phyloP scores from a whole-genome alignment of 2,329 filamentous ascomycete genomes.

The Apiospora kogelbergensis region DNA sequence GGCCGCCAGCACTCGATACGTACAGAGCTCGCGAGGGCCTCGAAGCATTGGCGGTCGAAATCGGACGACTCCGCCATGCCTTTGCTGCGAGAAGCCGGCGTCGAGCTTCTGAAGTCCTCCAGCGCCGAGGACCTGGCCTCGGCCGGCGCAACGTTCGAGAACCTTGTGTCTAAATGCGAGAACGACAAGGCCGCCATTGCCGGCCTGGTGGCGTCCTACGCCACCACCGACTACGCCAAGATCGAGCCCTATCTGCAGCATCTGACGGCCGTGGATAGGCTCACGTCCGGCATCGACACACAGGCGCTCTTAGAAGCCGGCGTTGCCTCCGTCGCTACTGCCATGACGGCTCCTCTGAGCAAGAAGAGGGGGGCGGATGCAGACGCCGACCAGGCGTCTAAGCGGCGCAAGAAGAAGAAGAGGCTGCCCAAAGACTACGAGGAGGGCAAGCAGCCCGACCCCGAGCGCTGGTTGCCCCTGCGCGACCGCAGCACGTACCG shows the following conservation, averaged over 20 bases:
- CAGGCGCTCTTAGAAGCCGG: slow-evolving; percentile 65
- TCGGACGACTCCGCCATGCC: slow-evolving; percentile 53
- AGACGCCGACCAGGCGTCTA: slow-evolving; percentile 43
- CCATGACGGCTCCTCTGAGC: slow-evolving; percentile 35
- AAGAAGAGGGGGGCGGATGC: slow-evolving; percentile 51
- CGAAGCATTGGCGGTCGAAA: slow-evolving; percentile 74
- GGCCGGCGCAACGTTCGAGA: slow-evolving; percentile 77
- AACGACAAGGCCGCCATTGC: slow-evolving; percentile 71
- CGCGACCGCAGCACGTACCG: slow-evolving; percentile 85
- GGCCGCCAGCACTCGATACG: slow-evolving; percentile 72
- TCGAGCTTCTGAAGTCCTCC: slow-evolving; percentile 76
- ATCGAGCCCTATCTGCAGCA: slow-evolving; percentile 54
- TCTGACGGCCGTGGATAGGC: slow-evolving; percentile 61
- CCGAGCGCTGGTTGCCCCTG: slow-evolving; percentile 90
- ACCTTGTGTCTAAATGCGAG: slow-evolving; percentile 65
- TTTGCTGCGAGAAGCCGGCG: slow-evolving; percentile 79
- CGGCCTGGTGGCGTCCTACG: slow-evolving; percentile 82
- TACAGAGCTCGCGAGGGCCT: slow-evolving; percentile 74
- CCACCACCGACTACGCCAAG: slow-evolving; percentile 58
- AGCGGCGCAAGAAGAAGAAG: slow-evolving; percentile 53
- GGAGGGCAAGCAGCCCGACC: slow-evolving; percentile 76
- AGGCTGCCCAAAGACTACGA: slow-evolving; percentile 71
- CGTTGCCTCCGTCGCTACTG: slow-evolving; percentile 50
- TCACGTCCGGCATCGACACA: slow-evolving; percentile 62
- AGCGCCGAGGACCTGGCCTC: slow-evolving; percentile 65